Base-by-base conservation (phyloP, 2,329 filamentous ascomycete genomes). In the Myriangium duriaei region DNA sequence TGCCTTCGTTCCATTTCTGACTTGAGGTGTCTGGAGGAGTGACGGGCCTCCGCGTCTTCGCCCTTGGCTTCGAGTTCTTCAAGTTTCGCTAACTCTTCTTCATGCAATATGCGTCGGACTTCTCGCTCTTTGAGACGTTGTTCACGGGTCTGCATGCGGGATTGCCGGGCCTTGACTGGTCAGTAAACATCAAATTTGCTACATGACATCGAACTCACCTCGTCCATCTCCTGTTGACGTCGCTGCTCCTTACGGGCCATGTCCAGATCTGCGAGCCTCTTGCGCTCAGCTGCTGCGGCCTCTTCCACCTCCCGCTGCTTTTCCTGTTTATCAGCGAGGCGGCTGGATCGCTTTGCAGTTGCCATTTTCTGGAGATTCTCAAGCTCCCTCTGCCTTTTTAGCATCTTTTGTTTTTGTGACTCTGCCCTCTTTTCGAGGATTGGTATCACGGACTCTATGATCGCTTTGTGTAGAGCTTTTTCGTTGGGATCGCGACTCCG, bases 291-390 rank as follows among this genome's bases (percentile, higher is more conserved):
- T 52, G 87, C 80, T 7, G 69, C 74, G 12, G 69, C 70, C 48
- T 81, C 72, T 42, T 84, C 77, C 32, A 88, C 77, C 43, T 80
- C 68, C 48, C 75, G 79, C 51, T 86, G 81, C 46, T 76, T 79
- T 54, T 95, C 86, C 21, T 76, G 65, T 54, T 85, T 92, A 46
- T 73, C 72, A 12, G 88, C 87, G 47, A 98, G 75, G 45, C 91
- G 76, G 51, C 84, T 93, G 1, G 91, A 98, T 45, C 91, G 71
- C 62, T 98, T 98, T 3, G 91, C 88, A 40, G 80, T 83, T n/a
- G 85, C 85, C 62, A 96, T 72, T 55, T 91, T 88, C 49, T 88
- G 79, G 47, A 93, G 60, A 48, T 77, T 85, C 37, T 85, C 66
- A 14, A 93, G 60, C 51, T 96, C 88, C 45, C 79, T 83, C 54